Base-by-base conservation (phyloP, 2,329 filamentous ascomycete genomes). In the Colletotrichum tamarilloi region DNA sequence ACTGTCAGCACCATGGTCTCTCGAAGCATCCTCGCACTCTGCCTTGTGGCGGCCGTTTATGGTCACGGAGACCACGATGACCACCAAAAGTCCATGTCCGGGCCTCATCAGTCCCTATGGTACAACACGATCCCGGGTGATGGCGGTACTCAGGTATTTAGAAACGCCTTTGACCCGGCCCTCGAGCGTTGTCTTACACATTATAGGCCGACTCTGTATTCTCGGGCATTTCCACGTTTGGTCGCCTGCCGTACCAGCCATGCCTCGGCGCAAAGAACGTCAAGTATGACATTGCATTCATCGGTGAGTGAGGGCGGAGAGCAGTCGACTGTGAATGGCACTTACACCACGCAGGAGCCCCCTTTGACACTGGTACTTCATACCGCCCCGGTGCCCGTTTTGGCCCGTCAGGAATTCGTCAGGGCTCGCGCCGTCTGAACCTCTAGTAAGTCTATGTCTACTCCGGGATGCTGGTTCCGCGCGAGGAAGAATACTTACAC, bases 161-260 rank as follows among this genome's bases (percentile, higher is more conserved):
- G 62, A 84, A 75, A 30, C 16, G 12, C 12, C 46, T 57, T 42
- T n/a, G 16, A 19, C 26, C 19, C 16, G 8, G 14, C 9, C 5
- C 11, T 5, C 9, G 49, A 74, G 74, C 57, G 57, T 49, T 53
- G 49, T 67, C 24, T 74, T 16, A 74, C 58, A 46, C 4, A 3
- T 14, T 1, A 24, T 1, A 95, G 92, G 94, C 94, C 73, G 94
- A 97, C 81, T 95, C 94, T 0, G 94, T 97, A 71, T 97, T 97
- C 84, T 96, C 93, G 1, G 94, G 94, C 32, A 97, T 97, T 79
- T 93, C 93, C 1, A 97, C 94, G 8, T 97, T 97, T 80, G 94
- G 94, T 12, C 91, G 94, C 63, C 85, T 97, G 55, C 91, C 92
- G 6, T 97, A 97, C 83, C 90, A 88, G 71, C 93, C 93, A 3